These are phyloP conservation scores for Themeda triandra DNA, from an alignment of 176 grass and related monocot species.

Conservation along the genomic window DNA sequence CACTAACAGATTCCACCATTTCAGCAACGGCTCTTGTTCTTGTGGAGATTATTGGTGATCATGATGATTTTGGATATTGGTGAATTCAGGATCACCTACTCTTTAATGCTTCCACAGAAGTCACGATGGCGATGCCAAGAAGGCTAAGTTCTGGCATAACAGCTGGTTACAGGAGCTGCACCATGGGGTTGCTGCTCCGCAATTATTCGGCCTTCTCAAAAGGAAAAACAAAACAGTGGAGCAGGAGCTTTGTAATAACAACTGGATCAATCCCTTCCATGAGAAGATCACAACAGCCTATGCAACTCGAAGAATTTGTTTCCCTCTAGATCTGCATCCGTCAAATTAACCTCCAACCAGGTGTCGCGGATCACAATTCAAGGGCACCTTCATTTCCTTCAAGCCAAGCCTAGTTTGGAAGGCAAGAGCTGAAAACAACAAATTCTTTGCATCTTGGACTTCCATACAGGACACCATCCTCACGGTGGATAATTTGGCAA, in stretches of 20 bases:
- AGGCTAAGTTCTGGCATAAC: background rate
- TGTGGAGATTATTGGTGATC: constrained; percentile 85
- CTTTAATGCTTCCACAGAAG: background rate
- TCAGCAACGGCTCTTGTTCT: constrained; percentile 59
- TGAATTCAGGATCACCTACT: background rate
- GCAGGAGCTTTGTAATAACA: background rate
- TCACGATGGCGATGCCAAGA: background rate
- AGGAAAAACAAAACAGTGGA: background rate
- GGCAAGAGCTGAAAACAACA: background rate
- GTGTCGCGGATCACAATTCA: background rate
- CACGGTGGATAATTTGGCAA: background rate
- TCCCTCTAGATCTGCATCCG: background rate
- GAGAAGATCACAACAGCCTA: background rate
- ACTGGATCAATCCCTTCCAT: background rate
- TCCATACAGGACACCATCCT: background rate
- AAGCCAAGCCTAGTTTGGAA: background rate
- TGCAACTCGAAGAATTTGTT: background rate
- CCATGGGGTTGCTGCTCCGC: background rate
- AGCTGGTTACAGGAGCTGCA: background rate
- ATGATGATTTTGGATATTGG: background rate
- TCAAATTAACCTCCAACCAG: background rate
- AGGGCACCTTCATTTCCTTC: background rate
- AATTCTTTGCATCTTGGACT: background rate
- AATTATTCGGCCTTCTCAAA: background rate
- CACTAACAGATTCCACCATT: constrained; percentile 77